Conservation (phyloP, 148 eudicot species). For the Amaranthus cruentus region DNA sequence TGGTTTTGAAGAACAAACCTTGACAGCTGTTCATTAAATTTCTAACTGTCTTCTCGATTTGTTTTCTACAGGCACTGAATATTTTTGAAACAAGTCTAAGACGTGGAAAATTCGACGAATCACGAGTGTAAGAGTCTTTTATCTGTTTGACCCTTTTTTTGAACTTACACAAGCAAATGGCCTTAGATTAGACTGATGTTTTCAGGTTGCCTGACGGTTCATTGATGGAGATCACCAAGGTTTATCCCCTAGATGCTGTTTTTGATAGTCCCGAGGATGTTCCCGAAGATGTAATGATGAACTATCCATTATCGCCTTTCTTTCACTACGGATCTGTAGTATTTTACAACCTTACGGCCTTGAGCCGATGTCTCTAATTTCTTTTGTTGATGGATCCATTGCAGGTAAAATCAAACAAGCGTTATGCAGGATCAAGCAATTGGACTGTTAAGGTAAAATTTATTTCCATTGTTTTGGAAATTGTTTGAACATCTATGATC, state of each 20-base stretch:
- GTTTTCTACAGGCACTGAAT: constrained; percentile 63
- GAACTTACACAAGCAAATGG: background rate
- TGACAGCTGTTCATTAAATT: background rate
- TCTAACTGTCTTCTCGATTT: background rate
- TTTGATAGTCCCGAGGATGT: constrained; percentile 85
- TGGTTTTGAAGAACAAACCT: background rate
- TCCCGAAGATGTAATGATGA: constrained; percentile 79
- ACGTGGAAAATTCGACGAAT: constrained; percentile 92
- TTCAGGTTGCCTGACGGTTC: constrained; percentile 92
- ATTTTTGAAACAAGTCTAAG: constrained; percentile 90
- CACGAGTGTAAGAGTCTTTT: constrained; percentile 63
- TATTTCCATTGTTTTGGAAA: background rate
- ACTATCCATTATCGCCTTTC: background rate
- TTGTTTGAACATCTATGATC: too few species aligned
- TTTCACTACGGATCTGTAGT: background rate
- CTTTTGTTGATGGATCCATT: constrained; percentile 12
- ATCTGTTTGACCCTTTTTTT: background rate
- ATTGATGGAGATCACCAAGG: constrained; percentile 84
- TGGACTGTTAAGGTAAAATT: constrained; percentile 83
- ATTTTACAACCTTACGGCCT: background rate
- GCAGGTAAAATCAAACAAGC: constrained; percentile 86
- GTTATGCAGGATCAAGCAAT: constrained; percentile 83
- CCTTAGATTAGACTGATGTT: constrained; percentile 17
- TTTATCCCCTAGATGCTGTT: constrained; percentile 88
- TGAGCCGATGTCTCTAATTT: background rate